Evolutionary conservation across 2,329 filamentous ascomycete species (phyloP), one percentile per base, ranked within the genome.

Genomic region (Penicillium thymicola): DNA sequence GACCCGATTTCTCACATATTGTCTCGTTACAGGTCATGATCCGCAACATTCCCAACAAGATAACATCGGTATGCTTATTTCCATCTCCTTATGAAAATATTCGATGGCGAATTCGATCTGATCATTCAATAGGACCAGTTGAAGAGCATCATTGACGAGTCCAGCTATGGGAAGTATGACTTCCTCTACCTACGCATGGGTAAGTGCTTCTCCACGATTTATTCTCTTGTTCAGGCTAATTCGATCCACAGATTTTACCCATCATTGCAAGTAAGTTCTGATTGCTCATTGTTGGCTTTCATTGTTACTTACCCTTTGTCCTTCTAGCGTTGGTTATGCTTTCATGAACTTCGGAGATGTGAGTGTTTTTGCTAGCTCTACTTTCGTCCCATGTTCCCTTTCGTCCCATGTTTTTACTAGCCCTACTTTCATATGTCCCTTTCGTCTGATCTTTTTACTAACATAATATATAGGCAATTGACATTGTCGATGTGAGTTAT

Each of bases 331-430:
- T 57, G 94, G 94, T 44, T 97, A 97, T 74, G 93, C 92, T 0
- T 99, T 97, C 75, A 91, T 99, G 77, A 97, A 99, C 75, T 97
- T 97, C 66, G 84, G 87, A 42, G 86, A 92, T 71, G 87, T 89
- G 74, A 83, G 87, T 70, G 13, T 7, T 36, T 10, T 14, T 25
- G 9, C 23, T 27, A 8, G 25, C 5, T 30, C 27, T 47, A 27
- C 14, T 56, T 46, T 47, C 40, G 10, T 43, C 21, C 21, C 21
- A 51, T 30, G 49, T 21, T 18, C 25, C 9, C 25, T 43, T 37
- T n/a, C n/a, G 1, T 27, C 11, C 2, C 9, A 25, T 10, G 9
- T 28, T 30, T 43, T n/a, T 9, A 51, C 25, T 27, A 7, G 23
- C 5, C 32, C 27, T 47, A 27, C 14, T 56, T 46, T 47, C 41